These are phyloP conservation scores for Eimeria mitis DNA, from an alignment of 169 alveolate species.

Conservation along the genomic window DNA sequence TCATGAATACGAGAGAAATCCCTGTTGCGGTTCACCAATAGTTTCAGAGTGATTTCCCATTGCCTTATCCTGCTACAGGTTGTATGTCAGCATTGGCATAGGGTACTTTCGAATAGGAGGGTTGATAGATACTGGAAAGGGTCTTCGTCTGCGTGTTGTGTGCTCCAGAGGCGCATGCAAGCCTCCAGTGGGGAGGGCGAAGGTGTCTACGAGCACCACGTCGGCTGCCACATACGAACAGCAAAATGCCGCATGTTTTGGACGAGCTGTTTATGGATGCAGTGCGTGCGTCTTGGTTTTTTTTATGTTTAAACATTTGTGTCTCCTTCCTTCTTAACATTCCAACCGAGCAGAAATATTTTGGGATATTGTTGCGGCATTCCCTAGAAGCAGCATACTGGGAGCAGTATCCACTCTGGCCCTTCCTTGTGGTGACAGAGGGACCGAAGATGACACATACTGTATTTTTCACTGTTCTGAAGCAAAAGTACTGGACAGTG, in stretches of 20 bases:
- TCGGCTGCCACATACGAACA: neutral
- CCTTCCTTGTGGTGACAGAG: neutral
- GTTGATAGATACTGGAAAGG: neutral
- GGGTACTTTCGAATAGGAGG: too few species aligned
- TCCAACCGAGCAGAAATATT: neutral
- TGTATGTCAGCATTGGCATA: neutral
- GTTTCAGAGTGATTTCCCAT: neutral
- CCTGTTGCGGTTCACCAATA: neutral
- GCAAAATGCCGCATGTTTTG: neutral
- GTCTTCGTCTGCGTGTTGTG: neutral
- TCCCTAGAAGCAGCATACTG: neutral
- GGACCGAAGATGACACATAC: neutral
- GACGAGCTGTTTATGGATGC: neutral
- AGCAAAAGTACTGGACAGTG: neutral
- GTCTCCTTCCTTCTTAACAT: neutral
- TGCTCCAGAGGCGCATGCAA: neutral
- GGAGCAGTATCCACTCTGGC: neutral
- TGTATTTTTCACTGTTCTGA: neutral
- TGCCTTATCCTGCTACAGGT: neutral
- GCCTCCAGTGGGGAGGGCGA: neutral
- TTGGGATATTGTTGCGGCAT: neutral
- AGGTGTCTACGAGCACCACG: neutral
- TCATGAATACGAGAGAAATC: neutral
- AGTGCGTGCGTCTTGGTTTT: conserved; percentile 6
- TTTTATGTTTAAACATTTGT: neutral